phyloP scores from a whole-genome alignment of 164 flowering plant species.

The Vitis vinifera region DNA sequence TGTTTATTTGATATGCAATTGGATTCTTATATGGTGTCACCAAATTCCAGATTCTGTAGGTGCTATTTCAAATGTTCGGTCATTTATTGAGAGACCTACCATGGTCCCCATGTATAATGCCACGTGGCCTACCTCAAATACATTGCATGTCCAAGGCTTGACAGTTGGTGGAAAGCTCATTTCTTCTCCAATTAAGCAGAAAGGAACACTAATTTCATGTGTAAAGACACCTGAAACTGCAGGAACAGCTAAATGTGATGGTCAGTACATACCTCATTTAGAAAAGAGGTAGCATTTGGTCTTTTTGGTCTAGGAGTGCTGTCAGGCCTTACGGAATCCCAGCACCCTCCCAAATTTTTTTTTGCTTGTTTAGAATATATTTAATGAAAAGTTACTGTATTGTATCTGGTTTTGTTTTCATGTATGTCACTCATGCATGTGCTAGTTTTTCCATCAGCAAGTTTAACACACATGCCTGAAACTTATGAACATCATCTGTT shows the following conservation, averaged over 20 bases:
- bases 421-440: too few relatives aligned
- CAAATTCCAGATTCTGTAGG: slow-evolving; percentile 37
- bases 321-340: too few relatives aligned
- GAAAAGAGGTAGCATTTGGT: background rate
- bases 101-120: slow-evolving; percentile 14
- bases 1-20: background rate
- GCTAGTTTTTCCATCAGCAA: too few relatives aligned
- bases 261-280: slow-evolving; percentile 28
- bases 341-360: too few relatives aligned
- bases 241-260: slow-evolving; percentile 35
- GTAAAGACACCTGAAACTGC: slow-evolving; percentile 44
- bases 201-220: slow-evolving; percentile 21
- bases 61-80: slow-evolving; percentile 22
- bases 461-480: too few relatives aligned
- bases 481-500: too few relatives aligned
- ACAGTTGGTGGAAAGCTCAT: slow-evolving; percentile 25
- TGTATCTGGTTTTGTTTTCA: background rate
- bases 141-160: slow-evolving; percentile 19
- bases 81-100: slow-evolving; percentile 36
- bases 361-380: too few relatives aligned
- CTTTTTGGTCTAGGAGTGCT: background rate
- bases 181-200: slow-evolving; percentile 26
- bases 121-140: slow-evolving; percentile 14
- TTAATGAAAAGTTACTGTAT: background rate
- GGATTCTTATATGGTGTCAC: slow-evolving; percentile 1